These are phyloP conservation scores for Yamadazyma kitorensis DNA, from an alignment of 805 yeast species.

Conservation along the genomic window DNA sequence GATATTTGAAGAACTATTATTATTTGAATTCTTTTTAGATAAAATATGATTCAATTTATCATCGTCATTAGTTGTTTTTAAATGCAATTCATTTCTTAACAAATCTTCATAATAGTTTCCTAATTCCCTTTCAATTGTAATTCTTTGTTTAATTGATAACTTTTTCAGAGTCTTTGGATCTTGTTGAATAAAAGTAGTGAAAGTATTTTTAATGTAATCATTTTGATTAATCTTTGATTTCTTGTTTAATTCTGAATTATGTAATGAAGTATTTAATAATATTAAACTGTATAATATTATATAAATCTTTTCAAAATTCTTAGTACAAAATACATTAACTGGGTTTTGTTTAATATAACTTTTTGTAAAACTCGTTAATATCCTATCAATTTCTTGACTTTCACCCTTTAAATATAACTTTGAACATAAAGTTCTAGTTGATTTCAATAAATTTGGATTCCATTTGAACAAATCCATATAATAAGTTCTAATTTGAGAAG, in stretches of 20 bases:
- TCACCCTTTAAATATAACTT: slow-evolving; percentile 77
- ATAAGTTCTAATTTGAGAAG: slow-evolving; percentile 35
- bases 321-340: slow-evolving; percentile 46
- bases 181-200: slow-evolving; percentile 39
- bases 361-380: slow-evolving; percentile 64
- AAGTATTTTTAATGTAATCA: slow-evolving; percentile 42
- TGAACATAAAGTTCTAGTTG: slow-evolving; percentile 61
- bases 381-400: slow-evolving; percentile 74
- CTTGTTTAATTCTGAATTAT: slow-evolving; percentile 46
- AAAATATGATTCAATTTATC: background rate
- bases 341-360: slow-evolving; percentile 57
- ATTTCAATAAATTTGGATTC: slow-evolving; percentile 49
- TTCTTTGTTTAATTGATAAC: slow-evolving; percentile 35
- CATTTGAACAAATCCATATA: slow-evolving; percentile 49
- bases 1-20: background rate
- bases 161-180: slow-evolving; percentile 21
- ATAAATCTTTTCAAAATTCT: slow-evolving; percentile 55
- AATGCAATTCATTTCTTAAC: slow-evolving; percentile 34
- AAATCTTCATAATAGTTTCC: slow-evolving; percentile 44
- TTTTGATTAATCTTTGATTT: slow-evolving; percentile 38
- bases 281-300: slow-evolving; percentile 69
- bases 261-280: slow-evolving; percentile 73
- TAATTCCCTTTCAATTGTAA: slow-evolving; percentile 45
- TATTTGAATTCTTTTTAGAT: background rate
- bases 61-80: slow-evolving; percentile 21